Evolutionary conservation across 2,329 filamentous ascomycete genomes (phyloP).

Genomic region (Cryphonectria parasitica): DNA sequence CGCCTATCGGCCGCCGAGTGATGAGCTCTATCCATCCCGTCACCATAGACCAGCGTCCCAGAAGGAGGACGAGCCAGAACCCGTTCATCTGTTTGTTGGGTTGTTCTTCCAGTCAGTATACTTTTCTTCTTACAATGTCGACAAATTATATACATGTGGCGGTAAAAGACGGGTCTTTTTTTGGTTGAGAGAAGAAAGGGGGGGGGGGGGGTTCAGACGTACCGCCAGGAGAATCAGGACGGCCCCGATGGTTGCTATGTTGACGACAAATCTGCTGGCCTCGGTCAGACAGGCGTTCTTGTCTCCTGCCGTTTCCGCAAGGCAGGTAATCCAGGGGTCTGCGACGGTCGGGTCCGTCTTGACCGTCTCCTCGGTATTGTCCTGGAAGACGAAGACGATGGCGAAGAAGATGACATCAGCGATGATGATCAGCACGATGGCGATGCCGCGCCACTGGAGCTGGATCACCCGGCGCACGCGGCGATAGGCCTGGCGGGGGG

Average conservation of each 20-base stretch:
- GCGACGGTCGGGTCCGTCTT: constrained; percentile 59
- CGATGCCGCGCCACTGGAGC: constrained; percentile 92
- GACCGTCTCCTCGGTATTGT: constrained; percentile 68
- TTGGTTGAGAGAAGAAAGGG: no score
- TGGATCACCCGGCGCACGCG: constrained; percentile 84
- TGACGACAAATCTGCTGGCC: constrained; percentile 67
- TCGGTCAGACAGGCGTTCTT: constrained; percentile 68
- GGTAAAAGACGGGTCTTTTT: background rate
- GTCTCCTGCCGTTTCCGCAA: constrained; percentile 61
- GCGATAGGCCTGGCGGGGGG: constrained; percentile 84
- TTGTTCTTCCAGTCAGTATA: constrained; percentile 23
- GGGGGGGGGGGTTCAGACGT: constrained; percentile 42
- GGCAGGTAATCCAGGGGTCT: constrained; percentile 71
- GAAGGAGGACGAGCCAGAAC: constrained; percentile 80
- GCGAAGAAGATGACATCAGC: constrained; percentile 93
- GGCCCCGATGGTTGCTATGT: constrained; percentile 76
- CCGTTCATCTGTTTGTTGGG: constrained; percentile 67
- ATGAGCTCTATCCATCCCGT: constrained; percentile 77
- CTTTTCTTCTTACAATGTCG: no score
- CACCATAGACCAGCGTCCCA: constrained; percentile 84
- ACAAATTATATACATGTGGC: no score
- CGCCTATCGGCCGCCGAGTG: constrained; percentile 50
- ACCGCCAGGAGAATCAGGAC: constrained; percentile 82
- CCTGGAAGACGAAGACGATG: constrained; percentile 85
- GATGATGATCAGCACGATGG: constrained; percentile 87